phyloP scores from a whole-genome alignment of 768 basidiomycete genomes.

The Mycena polygramma region DNA sequence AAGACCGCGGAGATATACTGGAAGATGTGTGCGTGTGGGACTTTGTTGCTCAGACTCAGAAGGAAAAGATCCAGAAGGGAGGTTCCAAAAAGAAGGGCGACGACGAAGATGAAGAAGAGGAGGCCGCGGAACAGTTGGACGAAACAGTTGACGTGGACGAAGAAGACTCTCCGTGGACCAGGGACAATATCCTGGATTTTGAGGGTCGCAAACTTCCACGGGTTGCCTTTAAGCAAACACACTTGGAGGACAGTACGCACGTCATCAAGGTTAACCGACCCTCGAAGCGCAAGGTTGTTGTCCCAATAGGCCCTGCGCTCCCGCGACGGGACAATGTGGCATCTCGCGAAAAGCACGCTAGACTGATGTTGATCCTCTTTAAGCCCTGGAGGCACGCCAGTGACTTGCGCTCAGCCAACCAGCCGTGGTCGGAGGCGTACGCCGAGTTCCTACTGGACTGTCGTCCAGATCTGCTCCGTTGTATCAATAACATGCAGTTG shows the following conservation, averaged over 20 bases:
- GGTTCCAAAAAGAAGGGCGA: background rate
- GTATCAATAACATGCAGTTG: slow-evolving; percentile 57
- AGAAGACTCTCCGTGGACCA: background rate
- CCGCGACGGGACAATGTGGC: slow-evolving; percentile 44
- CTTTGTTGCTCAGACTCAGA: slow-evolving; percentile 40
- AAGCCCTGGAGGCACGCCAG: slow-evolving; percentile 51
- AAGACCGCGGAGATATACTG: slow-evolving; percentile 32
- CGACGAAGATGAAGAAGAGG: background rate
- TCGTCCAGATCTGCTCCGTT: slow-evolving; percentile 8
- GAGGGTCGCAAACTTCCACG: background rate
- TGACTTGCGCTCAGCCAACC: slow-evolving; percentile 39
- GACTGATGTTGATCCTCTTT: slow-evolving; percentile 56
- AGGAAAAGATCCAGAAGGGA: slow-evolving; percentile 18
- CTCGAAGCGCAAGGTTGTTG: slow-evolving; percentile 41
- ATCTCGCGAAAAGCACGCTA: slow-evolving; percentile 14
- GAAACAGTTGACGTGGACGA: background rate
- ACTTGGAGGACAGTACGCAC: background rate
- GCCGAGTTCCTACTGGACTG: background rate
- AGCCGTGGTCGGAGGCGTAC: slow-evolving; percentile 3
- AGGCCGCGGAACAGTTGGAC: background rate
- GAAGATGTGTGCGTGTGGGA: slow-evolving; percentile 45
- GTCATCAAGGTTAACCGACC: background rate
- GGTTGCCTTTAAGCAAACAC: background rate
- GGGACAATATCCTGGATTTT: background rate
- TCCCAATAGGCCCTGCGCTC: slow-evolving; percentile 49